phyloP scores from a whole-genome alignment of 495 filamentous ascomycete genomes.

The Mycothermus thermophilus region DNA sequence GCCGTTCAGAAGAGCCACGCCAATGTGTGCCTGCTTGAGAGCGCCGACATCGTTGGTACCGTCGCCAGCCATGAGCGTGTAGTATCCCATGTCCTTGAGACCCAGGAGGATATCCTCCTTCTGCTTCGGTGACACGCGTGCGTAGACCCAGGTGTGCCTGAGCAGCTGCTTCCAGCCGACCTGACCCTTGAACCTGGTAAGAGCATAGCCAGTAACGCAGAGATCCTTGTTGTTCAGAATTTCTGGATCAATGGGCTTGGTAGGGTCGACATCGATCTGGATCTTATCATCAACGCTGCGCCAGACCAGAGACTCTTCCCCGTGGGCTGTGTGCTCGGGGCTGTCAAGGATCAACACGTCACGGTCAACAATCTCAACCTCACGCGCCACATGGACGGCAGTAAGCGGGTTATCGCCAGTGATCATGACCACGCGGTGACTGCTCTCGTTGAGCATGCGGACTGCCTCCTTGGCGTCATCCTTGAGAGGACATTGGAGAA shows the following conservation, averaged over 20 bases:
- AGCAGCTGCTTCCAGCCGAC: slow-evolving; percentile 57
- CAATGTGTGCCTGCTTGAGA: slow-evolving; percentile 95
- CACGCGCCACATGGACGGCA: slow-evolving; percentile 83
- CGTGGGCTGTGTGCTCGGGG: slow-evolving; percentile 68
- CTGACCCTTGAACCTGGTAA: slow-evolving; percentile 78
- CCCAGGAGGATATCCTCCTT: slow-evolving; percentile 97
- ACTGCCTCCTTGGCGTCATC: slow-evolving; percentile 89
- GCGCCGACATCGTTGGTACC: slow-evolving; percentile 98
- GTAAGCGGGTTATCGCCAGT: slow-evolving; percentile 97
- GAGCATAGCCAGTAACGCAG: slow-evolving; percentile 89
- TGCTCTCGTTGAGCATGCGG: slow-evolving; percentile 96
- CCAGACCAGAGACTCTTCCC: slow-evolving; percentile 78
- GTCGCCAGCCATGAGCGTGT: slow-evolving; percentile 96
- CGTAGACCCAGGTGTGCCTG: slow-evolving; percentile 92
- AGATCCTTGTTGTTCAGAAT: slow-evolving; percentile 83
- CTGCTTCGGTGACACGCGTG: slow-evolving; percentile 93
- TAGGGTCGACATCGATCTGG: slow-evolving; percentile 76
- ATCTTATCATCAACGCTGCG: slow-evolving; percentile 85
- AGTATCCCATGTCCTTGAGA: slow-evolving; percentile 91
- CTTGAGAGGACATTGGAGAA: slow-evolving; percentile 90
- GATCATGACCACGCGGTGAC: slow-evolving; percentile 97
- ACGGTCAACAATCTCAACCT: slow-evolving; percentile 95
- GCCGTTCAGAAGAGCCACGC: slow-evolving; percentile 90
- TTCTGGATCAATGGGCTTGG: slow-evolving; percentile 61
- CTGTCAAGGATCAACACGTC: slow-evolving; percentile 91